These are phyloP conservation scores for Setomelanomma holmii DNA, from an alignment of 2,329 filamentous ascomycete species.

Conservation along the genomic window DNA sequence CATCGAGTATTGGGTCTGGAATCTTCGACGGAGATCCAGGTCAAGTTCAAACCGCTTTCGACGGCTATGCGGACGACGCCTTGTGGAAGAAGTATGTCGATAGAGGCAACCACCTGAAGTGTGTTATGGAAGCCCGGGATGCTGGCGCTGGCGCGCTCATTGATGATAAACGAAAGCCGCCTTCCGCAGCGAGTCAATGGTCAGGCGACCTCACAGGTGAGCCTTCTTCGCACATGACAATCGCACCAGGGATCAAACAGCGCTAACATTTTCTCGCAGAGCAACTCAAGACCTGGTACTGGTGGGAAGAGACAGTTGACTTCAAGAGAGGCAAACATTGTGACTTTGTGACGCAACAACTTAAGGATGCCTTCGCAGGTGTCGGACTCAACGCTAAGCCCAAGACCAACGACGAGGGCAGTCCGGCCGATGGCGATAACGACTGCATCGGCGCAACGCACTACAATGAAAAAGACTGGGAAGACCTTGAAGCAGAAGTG, in stretches of 20 bases:
- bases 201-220: conserved; percentile 18
- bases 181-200: conserved; percentile 27
- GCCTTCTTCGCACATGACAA: background rate
- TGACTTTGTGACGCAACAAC: background rate
- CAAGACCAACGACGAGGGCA: background rate
- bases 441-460: background rate
- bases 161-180: conserved; percentile 13
- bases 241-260: background rate
- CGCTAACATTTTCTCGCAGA: too few species aligned
- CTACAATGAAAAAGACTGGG: background rate
- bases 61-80: background rate
- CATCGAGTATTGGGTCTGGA: background rate
- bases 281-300: background rate
- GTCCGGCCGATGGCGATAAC: background rate
- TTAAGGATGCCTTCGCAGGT: background rate
- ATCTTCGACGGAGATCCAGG: background rate
- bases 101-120: conserved; percentile 20
- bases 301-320: background rate
- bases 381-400: background rate
- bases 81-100: conserved; percentile 9
- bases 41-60: background rate
- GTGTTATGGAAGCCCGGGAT: conserved; percentile 25
- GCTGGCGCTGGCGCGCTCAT: conserved; percentile 18
- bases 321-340: background rate
- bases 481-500: background rate